These are phyloP conservation scores for Apostasia shenzhenica DNA, from an alignment of 106 monocot genomes.

Conservation along the genomic window DNA sequence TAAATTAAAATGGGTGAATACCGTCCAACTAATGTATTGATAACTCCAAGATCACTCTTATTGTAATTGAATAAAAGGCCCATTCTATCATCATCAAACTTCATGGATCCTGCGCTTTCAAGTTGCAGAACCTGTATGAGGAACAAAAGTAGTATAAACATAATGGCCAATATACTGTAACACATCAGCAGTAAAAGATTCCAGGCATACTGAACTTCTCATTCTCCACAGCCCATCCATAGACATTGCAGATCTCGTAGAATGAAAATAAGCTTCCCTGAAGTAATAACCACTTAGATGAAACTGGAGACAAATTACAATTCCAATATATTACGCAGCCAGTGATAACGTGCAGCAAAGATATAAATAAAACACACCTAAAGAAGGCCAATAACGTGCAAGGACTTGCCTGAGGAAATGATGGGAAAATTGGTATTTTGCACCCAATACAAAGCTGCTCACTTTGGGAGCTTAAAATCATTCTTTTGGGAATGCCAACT, in stretches of 20 bases:
- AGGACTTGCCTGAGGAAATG: conserved; percentile 47
- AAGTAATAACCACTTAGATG: background rate
- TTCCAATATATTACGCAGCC: background rate
- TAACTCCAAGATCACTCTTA: conserved; percentile 35
- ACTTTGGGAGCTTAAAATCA: conserved; percentile 67
- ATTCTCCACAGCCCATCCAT: conserved; percentile 63
- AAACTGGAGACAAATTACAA: background rate
- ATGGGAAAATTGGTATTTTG: conserved; percentile 79
- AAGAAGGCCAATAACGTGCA: background rate
- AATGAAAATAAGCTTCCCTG: conserved; percentile 95
- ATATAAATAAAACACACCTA: background rate
- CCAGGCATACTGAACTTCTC: conserved; percentile 39
- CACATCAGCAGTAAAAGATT: conserved; percentile 1
- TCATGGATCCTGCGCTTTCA: conserved; percentile 13
- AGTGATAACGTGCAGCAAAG: background rate
- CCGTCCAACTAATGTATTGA: conserved; percentile 65
- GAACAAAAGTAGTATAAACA: background rate
- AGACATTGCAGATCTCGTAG: conserved; percentile 78
- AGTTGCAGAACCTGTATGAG: background rate
- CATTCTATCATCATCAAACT: conserved; percentile 16
- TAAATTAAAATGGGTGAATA: conserved; percentile 14
- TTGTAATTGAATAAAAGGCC: conserved; percentile 16
- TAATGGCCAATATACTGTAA: background rate
- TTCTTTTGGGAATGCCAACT: conserved; percentile 63
- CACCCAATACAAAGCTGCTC: conserved; percentile 82